Evolutionary conservation across 2,329 filamentous ascomycete species (phyloP).

Genomic region (Monascus ruber): DNA sequence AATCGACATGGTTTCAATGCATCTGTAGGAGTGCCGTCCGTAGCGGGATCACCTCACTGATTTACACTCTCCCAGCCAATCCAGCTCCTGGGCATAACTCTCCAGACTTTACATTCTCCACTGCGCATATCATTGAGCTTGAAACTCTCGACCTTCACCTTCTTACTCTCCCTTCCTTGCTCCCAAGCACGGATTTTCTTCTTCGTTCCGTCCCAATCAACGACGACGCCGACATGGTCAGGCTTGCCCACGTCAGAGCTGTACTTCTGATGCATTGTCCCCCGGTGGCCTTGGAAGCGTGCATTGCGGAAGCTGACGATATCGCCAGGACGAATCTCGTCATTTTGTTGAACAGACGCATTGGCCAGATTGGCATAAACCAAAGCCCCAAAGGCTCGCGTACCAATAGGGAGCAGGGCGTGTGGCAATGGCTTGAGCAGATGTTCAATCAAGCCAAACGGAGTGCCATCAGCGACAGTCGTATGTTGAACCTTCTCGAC

Average conservation of each 20-base stretch:
- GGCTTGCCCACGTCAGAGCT: slow-evolving; percentile 75
- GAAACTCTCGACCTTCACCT: slow-evolving; percentile 89
- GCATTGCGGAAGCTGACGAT: slow-evolving; percentile 88
- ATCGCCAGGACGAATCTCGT: slow-evolving; percentile 88
- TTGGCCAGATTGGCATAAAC: slow-evolving; percentile 95
- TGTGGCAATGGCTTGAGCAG: slow-evolving; percentile 62
- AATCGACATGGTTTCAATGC: too few relatives aligned
- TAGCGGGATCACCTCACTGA: slow-evolving; percentile 3
- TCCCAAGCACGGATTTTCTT: slow-evolving; percentile 96
- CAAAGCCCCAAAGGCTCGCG: slow-evolving; percentile 75
- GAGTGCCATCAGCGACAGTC: slow-evolving; percentile 72
- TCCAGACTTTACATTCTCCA: slow-evolving; percentile 95
- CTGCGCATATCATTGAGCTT: slow-evolving; percentile 82
- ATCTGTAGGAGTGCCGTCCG: too few relatives aligned
- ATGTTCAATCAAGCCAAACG: slow-evolving; percentile 65
- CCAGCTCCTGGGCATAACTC: slow-evolving; percentile 85
- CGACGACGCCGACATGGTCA: slow-evolving; percentile 78
- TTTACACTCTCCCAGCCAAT: slow-evolving; percentile 62
- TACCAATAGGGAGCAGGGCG: slow-evolving; percentile 74
- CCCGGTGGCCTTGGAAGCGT: slow-evolving; percentile 89
- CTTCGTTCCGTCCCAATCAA: slow-evolving; percentile 97
- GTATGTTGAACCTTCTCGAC: slow-evolving; percentile 63
- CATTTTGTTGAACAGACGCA: slow-evolving; percentile 75
- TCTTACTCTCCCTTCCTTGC: slow-evolving; percentile 85
- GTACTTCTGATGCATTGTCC: slow-evolving; percentile 92